Evolutionary conservation across 1,139 yeast species (phyloP), one percentile per base, ranked within the genome.

Genomic region (Candida sp.): DNA sequence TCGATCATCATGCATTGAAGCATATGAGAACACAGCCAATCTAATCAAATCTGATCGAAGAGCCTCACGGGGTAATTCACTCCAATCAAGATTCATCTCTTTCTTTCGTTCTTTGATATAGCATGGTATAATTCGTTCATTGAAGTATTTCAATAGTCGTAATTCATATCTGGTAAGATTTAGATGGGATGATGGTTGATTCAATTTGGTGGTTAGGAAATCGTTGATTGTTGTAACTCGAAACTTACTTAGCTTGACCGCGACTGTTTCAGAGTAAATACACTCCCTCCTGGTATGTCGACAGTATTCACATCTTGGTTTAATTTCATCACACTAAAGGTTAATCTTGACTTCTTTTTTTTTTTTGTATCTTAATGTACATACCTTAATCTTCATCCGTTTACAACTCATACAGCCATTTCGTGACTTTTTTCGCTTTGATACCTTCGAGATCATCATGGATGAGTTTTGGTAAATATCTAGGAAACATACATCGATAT

Each of bases 281-380:
- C 68, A 64, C 5, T 43, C 45, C 9, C 66, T 47, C 11, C 49
- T 49, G 15, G 66, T 60, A 40, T 62, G 63, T n/a, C 33, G 35
- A 39, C 69, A 64, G 44, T 64, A 64, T 38, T 64, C 70, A 48
- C 70, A 64, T 4, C 36, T 36, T 5, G 70, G 70, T 38, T 53
- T 51, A 5, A 43, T 56, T 39, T 59, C 65, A 40, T 61, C 52
- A 45, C 70, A 64, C 61, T 63, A 42, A 8, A 25, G 12, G 29
- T 39, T 25, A 19, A 21, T 22, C 15, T 21, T 21, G 34, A 27
- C 5, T 15, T 15, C 19, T 15, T 15, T 15, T 15, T 15, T 15
- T 15, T 15, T 2, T 23, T 7, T 12, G 12, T n/a, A 34, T 19
- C n/a, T 35, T n/a, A 27, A 12, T 5, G 6, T 35, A 35, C 37